Evolutionary conservation across 2,329 filamentous ascomycete genomes (phyloP).

Genomic region (Neocucurbitaria cava): DNA sequence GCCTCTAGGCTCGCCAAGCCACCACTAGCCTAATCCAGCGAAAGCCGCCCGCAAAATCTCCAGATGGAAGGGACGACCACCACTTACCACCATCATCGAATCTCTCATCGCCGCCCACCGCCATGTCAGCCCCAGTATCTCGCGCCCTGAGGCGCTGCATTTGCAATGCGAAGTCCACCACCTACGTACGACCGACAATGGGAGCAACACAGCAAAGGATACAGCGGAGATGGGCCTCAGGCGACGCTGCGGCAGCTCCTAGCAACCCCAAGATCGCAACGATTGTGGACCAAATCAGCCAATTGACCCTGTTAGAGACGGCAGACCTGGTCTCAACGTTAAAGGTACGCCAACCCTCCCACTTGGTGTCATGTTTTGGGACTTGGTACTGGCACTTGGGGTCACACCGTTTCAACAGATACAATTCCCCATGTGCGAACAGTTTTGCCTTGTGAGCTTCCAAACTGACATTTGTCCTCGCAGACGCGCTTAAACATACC

Average conservation of each 20-base stretch:
- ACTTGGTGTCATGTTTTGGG: background rate
- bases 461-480: too few relatives aligned
- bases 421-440: background rate
- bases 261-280: conserved; percentile 88
- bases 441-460: background rate
- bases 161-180: conserved; percentile 40
- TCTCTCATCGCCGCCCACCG: conserved; percentile 25
- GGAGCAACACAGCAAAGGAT: conserved; percentile 46
- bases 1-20: conserved; percentile 26
- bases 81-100: conserved; percentile 25
- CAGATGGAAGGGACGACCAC: conserved; percentile 24
- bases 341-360: conserved; percentile 70
- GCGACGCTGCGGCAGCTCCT: conserved; percentile 69
- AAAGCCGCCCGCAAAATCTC: conserved; percentile 41
- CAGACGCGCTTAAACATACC: conserved; percentile 96
- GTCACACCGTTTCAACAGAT: background rate
- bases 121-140: conserved; percentile 55
- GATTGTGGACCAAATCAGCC: conserved; percentile 98
- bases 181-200: conserved; percentile 40
- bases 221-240: conserved; percentile 85
- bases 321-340: conserved; percentile 92
- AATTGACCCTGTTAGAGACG: conserved; percentile 96
- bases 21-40: conserved; percentile 13
- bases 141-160: conserved; percentile 54
- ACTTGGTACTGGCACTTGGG: background rate